These are phyloP conservation scores for Adansonia digitata DNA, from an alignment of 345 rosid species.

Conservation along the genomic window DNA sequence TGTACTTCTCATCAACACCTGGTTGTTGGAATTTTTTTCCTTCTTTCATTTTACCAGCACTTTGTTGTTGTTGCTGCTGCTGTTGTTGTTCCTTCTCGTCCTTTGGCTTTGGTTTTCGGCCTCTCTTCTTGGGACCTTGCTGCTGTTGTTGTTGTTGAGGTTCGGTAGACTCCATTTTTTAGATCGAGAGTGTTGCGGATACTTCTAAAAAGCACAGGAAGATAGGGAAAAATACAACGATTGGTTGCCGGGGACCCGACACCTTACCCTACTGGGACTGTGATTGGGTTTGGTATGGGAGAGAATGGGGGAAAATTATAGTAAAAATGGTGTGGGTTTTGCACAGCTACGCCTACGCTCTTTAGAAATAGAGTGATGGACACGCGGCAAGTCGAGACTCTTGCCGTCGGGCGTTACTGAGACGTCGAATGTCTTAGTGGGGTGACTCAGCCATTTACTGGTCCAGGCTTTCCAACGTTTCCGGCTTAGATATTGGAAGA, in stretches of 20 bases:
- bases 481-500: neutral
- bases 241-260: neutral
- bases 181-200: neutral
- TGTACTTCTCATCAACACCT: slow-evolving; percentile 77
- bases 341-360: neutral
- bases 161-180: slow-evolving; percentile 28
- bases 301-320: too few species aligned
- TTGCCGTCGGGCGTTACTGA: neutral
- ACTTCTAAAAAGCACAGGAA: slow-evolving; percentile 1
- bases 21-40: slow-evolving; percentile 45
- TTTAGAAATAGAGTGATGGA: neutral
- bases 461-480: neutral
- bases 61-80: slow-evolving; percentile 12
- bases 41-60: slow-evolving; percentile 31
- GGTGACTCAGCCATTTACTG: neutral
- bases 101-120: slow-evolving; percentile 85
- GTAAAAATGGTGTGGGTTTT: neutral
- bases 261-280: slow-evolving; percentile 14
- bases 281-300: neutral
- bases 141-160: slow-evolving; percentile 18
- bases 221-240: neutral
- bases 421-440: too few species aligned
- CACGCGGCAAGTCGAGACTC: slow-evolving; percentile 1
- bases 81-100: slow-evolving; percentile 57
- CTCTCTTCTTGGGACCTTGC: slow-evolving; percentile 65